phyloP scores from a whole-genome alignment of 139 green algal species.

The Closterium sp. region DNA sequence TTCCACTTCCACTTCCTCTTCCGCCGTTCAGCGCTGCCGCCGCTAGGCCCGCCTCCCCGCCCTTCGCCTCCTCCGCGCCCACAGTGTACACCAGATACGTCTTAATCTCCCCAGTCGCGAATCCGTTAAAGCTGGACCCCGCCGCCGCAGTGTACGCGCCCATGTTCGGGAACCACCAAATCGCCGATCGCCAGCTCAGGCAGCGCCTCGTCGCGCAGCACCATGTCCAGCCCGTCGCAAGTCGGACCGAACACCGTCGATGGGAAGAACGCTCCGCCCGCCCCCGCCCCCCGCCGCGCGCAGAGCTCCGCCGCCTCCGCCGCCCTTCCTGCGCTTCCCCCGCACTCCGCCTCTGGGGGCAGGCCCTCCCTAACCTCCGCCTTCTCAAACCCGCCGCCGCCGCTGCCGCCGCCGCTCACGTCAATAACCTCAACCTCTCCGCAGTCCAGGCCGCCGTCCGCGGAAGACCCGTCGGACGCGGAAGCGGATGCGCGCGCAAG shows the following conservation, averaged over 20 bases:
- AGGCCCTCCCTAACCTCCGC: background rate
- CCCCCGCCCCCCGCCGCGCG: no score
- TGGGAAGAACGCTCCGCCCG: background rate
- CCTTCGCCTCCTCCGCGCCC: background rate
- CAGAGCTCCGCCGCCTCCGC: background rate
- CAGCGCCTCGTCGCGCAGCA: constrained; percentile 56
- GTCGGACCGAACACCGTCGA: constrained; percentile 61
- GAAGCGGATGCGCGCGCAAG: constrained; percentile 37
- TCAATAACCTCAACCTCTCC: background rate
- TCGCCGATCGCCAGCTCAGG: constrained; percentile 83
- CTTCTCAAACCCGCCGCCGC: background rate
- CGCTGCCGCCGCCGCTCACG: background rate
- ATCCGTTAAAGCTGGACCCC: constrained; percentile 54
- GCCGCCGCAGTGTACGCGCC: constrained; percentile 88
- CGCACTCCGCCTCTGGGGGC: constrained; percentile 3
- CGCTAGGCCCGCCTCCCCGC: background rate
- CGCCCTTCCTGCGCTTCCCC: background rate
- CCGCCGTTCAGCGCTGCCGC: background rate
- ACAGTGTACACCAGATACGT: constrained; percentile 49
- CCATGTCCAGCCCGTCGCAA: constrained; percentile 59
- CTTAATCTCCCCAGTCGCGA: constrained; percentile 13
- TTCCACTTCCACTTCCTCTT: constrained; percentile 4
- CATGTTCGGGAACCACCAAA: constrained; percentile 87
- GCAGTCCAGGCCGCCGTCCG: background rate
- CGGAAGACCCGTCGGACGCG: background rate